Percentiles rank a stretch among this genome's conserved stretches.
phyloP scores from a whole-genome alignment of 2,329 filamentous ascomycete genomes.

The Didymella lethalis region DNA sequence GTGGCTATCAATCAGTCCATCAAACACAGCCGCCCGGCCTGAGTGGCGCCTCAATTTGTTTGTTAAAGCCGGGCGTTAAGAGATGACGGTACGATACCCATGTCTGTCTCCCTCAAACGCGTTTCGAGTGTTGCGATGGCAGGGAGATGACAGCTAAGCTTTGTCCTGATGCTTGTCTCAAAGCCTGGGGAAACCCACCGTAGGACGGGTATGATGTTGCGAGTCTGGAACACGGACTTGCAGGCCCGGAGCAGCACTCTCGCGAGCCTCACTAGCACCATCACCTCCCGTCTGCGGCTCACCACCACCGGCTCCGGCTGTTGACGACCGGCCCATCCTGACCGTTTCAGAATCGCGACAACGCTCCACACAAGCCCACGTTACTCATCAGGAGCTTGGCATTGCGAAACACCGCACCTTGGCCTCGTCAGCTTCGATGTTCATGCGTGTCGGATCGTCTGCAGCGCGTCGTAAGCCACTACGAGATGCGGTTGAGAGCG shows the following conservation, averaged over 20 bases:
- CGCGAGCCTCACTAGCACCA: not conserved
- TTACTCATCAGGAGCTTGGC: constrained; percentile 32
- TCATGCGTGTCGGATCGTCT: constrained; percentile 23
- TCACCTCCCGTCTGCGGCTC: not conserved
- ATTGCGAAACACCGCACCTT: constrained; percentile 34
- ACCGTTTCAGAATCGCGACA: constrained; percentile 32
- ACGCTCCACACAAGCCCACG: constrained; percentile 4
- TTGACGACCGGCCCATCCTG: constrained; percentile 5
- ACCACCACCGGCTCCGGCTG: not conserved
- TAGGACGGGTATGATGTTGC: constrained; percentile 3
- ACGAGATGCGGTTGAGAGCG: constrained; percentile 13
- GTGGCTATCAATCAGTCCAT: constrained; percentile 11
- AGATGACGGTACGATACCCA: constrained; percentile 2
- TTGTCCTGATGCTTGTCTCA: constrained; percentile 38
- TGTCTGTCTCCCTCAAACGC: constrained; percentile 12
- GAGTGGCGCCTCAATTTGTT: constrained; percentile 7
- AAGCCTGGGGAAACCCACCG: constrained; percentile 24
- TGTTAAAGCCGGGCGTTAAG: constrained; percentile 4
- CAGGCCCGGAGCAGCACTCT: not conserved
- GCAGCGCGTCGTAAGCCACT: constrained; percentile 23
- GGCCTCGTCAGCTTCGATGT: constrained; percentile 31
- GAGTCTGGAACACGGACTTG: not conserved
- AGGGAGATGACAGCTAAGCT: constrained; percentile 34
- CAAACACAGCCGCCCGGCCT: not conserved
- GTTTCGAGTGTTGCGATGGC: constrained; percentile 8